Evolutionary conservation across 768 basidiomycete species (phyloP).

Genomic region (Leccinum variicolor): DNA sequence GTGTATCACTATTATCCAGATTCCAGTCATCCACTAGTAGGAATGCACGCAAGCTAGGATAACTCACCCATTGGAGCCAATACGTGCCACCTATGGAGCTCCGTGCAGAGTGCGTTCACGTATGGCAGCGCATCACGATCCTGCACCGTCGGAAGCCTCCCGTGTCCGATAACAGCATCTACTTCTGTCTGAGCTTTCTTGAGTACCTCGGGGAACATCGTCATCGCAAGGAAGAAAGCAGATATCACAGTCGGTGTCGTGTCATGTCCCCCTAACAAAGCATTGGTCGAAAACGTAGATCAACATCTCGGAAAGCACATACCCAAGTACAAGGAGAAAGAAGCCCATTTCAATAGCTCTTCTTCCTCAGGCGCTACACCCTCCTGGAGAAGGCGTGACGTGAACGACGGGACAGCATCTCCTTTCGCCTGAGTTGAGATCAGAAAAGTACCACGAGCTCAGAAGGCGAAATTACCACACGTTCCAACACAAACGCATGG

Average conservation of each 20-base stretch:
- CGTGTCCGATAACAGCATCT: conserved; percentile 5
- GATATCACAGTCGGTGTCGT: conserved; percentile 9
- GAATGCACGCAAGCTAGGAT: neutral
- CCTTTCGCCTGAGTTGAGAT: conserved; percentile 5
- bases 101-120: conserved; percentile 14
- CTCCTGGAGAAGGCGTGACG: conserved; percentile 8
- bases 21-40: neutral
- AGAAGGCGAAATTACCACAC: neutral
- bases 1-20: neutral
- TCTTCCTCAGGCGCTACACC: conserved; percentile 7
- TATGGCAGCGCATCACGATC: conserved; percentile 17
- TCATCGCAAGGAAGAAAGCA: conserved; percentile 21
- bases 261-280: conserved; percentile 24
- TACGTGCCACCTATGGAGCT: conserved; percentile 10
- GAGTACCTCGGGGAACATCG: conserved; percentile 2
- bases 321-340: conserved; percentile 18
- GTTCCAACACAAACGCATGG: conserved; percentile 10
- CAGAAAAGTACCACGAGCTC: neutral
- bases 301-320: neutral
- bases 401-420: conserved; percentile 9
- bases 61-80: conserved; percentile 1
- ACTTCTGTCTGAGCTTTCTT: conserved; percentile 13
- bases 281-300: neutral
- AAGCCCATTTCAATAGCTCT: conserved; percentile 12
- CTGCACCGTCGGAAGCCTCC: conserved; percentile 9